Conservation (phyloP, 179 eudicot species). For the Drosera spatulata region DNA sequence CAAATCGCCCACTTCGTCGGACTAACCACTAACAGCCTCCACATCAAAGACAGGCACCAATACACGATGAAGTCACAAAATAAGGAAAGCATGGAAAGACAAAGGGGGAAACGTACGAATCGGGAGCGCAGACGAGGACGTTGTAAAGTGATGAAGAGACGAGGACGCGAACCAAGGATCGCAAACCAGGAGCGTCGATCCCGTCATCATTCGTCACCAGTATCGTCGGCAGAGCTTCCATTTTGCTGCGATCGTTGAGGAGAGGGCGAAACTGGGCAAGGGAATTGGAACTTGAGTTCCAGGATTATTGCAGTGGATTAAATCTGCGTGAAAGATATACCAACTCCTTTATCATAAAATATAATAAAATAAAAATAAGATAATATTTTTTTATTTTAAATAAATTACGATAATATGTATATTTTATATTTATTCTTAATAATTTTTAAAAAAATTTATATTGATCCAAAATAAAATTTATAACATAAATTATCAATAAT, state of each 20-base stretch:
- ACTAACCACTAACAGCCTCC: no score
- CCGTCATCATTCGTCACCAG: constrained; percentile 98
- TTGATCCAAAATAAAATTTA: no score
- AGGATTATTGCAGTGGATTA: not conserved
- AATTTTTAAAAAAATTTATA: no score
- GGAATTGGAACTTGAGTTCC: no score
- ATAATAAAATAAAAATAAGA: no score
- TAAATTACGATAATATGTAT: not conserved
- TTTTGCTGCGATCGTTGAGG: not conserved
- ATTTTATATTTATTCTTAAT: no score
- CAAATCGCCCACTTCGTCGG: no score
- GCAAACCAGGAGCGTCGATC: constrained; percentile 81
- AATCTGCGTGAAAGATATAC: not conserved
- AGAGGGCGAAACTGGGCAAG: no score
- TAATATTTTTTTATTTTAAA: no score
- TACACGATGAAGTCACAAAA: not conserved
- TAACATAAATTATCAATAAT: no score
- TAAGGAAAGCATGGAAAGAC: not conserved
- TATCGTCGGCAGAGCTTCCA: constrained; percentile 41
- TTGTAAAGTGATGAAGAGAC: constrained; percentile 51
- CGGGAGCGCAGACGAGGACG: constrained; percentile 85
- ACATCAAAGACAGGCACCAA: not conserved
- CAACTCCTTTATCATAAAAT: no score
- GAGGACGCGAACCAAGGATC: constrained; percentile 60
- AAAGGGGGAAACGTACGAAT: constrained; percentile 38